A percentile compares a stretch with the other conserved stretches of the same genome.
Conservation (phyloP, 108 stramenopile genomes). For the Fragilariopsis cylindrus region DNA sequence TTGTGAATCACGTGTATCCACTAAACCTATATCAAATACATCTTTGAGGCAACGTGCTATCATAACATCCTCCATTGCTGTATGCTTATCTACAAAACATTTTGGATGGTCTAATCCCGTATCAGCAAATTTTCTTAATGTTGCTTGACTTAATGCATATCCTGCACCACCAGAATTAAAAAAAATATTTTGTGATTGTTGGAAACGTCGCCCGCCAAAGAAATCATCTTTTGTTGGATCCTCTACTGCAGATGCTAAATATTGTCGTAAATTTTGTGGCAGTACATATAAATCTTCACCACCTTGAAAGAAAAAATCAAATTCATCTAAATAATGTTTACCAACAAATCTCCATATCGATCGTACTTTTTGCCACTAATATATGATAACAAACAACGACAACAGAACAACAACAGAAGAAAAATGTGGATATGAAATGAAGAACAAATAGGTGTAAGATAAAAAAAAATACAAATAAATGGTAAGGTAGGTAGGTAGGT, state of each 20-base stretch:
- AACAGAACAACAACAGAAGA: too few relatives aligned
- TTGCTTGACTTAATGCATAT: constrained; percentile 78
- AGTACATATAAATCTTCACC: constrained; percentile 94
- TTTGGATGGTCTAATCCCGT: constrained; percentile 39
- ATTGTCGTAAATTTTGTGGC: constrained; percentile 83
- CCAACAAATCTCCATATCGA: constrained; percentile 86
- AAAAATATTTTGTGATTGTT: constrained; percentile 48
- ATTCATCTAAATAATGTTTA: constrained; percentile 80
- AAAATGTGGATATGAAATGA: too few relatives aligned
- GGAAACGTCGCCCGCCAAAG: constrained; percentile 79
- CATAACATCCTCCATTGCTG: constrained; percentile 83
- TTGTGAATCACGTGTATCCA: constrained; percentile 44
- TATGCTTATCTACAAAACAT: constrained; percentile 61
- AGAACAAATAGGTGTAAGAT: too few relatives aligned
- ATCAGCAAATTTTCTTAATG: constrained; percentile 58
- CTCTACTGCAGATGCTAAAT: constrained; percentile 43
- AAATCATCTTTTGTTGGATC: constrained; percentile 46
- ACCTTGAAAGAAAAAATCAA: constrained; percentile 90
- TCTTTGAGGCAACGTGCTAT: constrained; percentile 70
- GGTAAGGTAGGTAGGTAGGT: too few relatives aligned
- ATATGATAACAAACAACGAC: too few relatives aligned
- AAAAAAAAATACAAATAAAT: too few relatives aligned
- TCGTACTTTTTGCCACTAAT: constrained; percentile 42
- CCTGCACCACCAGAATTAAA: constrained; percentile 93
- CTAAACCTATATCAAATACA: constrained; percentile 37